A percentile compares a stretch with the other conserved stretches of the same genome.
Conservation (phyloP, 768 basidiomycete genomes). For the Tulasnella sp. region DNA sequence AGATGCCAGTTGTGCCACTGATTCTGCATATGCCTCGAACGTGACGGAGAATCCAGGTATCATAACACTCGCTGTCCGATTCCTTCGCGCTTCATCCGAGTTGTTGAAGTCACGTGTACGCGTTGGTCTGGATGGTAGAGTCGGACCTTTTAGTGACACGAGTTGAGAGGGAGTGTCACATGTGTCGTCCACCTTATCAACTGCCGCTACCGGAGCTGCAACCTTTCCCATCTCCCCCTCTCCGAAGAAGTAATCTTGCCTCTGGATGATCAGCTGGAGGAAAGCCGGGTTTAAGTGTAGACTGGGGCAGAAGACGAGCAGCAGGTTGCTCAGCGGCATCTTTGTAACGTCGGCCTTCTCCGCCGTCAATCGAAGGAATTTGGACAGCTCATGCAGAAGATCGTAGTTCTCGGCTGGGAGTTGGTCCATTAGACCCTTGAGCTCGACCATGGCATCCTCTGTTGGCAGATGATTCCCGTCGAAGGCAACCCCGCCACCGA, state of each 20-base stretch:
- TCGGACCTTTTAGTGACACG: constrained; percentile 1
- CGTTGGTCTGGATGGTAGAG: background rate
- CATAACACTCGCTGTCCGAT: constrained; percentile 13
- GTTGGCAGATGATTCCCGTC: constrained; percentile 10
- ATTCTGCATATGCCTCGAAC: constrained; percentile 12
- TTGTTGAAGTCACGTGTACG: background rate
- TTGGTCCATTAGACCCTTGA: constrained; percentile 51
- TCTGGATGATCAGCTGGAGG: constrained; percentile 59
- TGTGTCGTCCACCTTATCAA: constrained; percentile 24
- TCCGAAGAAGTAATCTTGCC: constrained; percentile 25
- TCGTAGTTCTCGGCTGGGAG: constrained; percentile 76
- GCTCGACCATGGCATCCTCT: constrained; percentile 29
- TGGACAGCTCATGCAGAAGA: constrained; percentile 68
- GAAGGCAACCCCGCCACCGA: background rate
- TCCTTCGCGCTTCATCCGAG: constrained; percentile 10
- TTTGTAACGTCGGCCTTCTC: constrained; percentile 60
- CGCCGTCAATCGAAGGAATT: constrained; percentile 68
- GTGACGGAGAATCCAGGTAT: constrained; percentile 13
- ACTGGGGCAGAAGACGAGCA: constrained; percentile 81
- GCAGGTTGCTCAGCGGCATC: constrained; percentile 85
- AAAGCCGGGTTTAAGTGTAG: constrained; percentile 66
- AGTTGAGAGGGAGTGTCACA: background rate
- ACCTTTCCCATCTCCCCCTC: constrained; percentile 48
- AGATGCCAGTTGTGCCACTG: constrained; percentile 1
- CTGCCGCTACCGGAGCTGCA: constrained; percentile 22